Evolutionary conservation across 192 early-diverging fungal species (phyloP).

Genomic region (Entophlyctis luteolus): DNA sequence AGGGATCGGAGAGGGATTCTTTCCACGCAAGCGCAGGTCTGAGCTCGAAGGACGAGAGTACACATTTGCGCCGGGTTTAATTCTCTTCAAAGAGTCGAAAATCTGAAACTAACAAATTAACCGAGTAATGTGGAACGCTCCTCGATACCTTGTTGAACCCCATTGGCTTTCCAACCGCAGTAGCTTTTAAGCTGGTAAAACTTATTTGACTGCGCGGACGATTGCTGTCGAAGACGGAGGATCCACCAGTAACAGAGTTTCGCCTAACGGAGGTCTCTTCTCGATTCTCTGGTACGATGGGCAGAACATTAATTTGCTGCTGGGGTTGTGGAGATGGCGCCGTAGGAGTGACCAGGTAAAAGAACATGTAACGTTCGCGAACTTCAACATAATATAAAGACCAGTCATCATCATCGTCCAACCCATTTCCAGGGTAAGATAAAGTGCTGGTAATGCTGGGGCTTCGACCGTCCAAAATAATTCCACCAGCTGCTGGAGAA

Average conservation of each 20-base stretch:
- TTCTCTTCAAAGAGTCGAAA: background rate
- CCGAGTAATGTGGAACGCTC: background rate
- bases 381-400: slow-evolving; percentile 41
- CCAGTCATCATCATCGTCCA: slow-evolving; percentile 43
- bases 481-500: background rate
- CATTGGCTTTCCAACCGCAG: background rate
- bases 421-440: background rate
- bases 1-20: slow-evolving; percentile 14
- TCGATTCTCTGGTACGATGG: background rate
- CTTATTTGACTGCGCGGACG: slow-evolving; percentile 18
- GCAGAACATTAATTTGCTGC: background rate
- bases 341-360: slow-evolving; percentile 31
- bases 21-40: slow-evolving; percentile 8
- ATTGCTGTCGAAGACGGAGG: background rate
- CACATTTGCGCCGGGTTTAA: slow-evolving; percentile 11
- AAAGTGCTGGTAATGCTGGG: slow-evolving; percentile 20
- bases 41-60: background rate
- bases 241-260: background rate
- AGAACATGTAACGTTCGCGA: slow-evolving; percentile 44
- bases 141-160: background rate
- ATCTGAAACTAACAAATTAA: background rate
- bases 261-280: background rate
- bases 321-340: background rate
- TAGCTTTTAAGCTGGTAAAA: background rate
- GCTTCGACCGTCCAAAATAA: slow-evolving; percentile 2